A percentile compares a stretch with the other conserved stretches of the same genome.
Evolutionary conservation across 257 asterid species (phyloP).

Genomic region (Solanum chiquidenum): DNA sequence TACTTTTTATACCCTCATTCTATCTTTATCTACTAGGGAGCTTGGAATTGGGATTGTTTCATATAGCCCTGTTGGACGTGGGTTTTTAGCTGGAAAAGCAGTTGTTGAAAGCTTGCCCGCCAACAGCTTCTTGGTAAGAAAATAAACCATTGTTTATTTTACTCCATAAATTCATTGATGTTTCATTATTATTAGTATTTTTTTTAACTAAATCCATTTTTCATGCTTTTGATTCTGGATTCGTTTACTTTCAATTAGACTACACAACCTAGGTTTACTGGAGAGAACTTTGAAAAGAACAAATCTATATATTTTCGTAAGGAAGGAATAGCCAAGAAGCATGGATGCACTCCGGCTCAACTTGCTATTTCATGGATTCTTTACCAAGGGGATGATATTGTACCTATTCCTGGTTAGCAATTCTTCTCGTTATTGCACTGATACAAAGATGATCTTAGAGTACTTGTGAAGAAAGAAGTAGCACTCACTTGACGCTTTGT

Average conservation of each 20-base stretch:
- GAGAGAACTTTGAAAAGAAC: slow-evolving; percentile 58
- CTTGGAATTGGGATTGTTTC: slow-evolving; percentile 62
- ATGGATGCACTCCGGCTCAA: slow-evolving; percentile 45
- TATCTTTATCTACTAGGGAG: slow-evolving; percentile 22
- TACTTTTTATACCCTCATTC: background rate
- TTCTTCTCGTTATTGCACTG: background rate
- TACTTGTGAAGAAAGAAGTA: background rate
- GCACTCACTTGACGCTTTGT: background rate
- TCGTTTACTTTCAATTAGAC: slow-evolving; percentile 6
- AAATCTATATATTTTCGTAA: slow-evolving; percentile 36
- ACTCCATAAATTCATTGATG: background rate
- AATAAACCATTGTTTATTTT: background rate
- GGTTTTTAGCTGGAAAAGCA: slow-evolving; percentile 44
- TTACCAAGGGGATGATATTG: slow-evolving; percentile 47
- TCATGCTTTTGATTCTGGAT: background rate
- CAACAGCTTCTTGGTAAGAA: slow-evolving; percentile 32
- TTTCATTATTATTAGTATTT: background rate
- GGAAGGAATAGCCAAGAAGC: slow-evolving; percentile 37
- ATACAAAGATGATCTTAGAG: background rate
- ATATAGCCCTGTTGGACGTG: slow-evolving; percentile 47
- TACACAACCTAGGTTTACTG: slow-evolving; percentile 41
- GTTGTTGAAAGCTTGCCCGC: slow-evolving; percentile 24
- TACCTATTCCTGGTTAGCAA: slow-evolving; percentile 48
- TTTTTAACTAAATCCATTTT: background rate
- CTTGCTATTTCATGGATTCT: slow-evolving; percentile 58